Base-by-base conservation (phyloP, 805 yeast species). In the Candida berthetii region DNA sequence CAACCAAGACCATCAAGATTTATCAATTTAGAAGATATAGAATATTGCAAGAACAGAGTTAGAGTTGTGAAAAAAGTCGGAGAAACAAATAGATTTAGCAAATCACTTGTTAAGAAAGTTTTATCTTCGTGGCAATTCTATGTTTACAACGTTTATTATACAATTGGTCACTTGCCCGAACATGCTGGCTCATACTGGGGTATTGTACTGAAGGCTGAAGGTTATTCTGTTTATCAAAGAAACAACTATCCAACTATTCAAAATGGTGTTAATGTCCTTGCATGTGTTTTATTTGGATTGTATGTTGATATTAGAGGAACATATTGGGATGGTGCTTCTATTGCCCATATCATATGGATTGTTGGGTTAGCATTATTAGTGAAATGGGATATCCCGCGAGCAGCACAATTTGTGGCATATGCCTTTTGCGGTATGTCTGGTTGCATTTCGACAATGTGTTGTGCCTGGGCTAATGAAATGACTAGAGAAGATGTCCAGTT, bases 121-220 rank as follows among this genome's bases (percentile, higher is more conserved):
- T 61, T 81, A 37, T 55, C 68, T 4, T 64, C 72, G 28, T 78
- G 84, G 82, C 77, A 78, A 45, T 56, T 81, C 37, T 78, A 20
- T 10, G 10, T 19, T 19, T 34, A 18, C 27, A 34, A 34, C 13
- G 13, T 53, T 53, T 18, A 48, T 42, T 19, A 4, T 46, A 20
- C 45, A 46, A 1, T 53, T 48, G 46, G 32, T 37, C 16, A 17
- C 49, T 4, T 47, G 53, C 34, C 34, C 40, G 42, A 39, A 3
- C 47, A 41, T 35, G 40, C 48, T 9, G 46, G 44, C 25, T 37
- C 39, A 18, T 45, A 47, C 31, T 44, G 49, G 45, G 45, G 37
- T 16, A 37, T 53, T 7, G 52, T 47, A 4, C 36, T 53, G 20
- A 53, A 52, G 28, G 50, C 42, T 16, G 42, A 47, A 10, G 50